A percentile compares a stretch with the other conserved stretches of the same genome.
phyloP scores from a whole-genome alignment of 2,329 filamentous ascomycete genomes.

The Sporothrix luriei region DNA sequence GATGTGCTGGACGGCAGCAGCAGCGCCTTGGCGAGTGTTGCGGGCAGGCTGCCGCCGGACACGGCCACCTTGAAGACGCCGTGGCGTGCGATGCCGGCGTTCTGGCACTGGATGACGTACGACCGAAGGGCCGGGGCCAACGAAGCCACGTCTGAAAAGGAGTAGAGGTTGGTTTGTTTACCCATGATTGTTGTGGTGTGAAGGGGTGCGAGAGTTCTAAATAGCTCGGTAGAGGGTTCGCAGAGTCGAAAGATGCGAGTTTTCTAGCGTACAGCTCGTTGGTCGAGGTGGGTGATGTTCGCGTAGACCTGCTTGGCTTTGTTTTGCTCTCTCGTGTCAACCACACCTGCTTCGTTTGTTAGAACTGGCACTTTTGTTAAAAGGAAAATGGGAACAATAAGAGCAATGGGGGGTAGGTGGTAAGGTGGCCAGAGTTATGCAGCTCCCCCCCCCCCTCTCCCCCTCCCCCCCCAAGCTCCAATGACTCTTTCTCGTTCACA shows the following conservation, averaged over 20 bases:
- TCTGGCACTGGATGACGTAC: conserved; percentile 82
- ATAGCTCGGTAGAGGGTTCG: background rate
- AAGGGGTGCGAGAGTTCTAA: background rate
- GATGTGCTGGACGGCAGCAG: conserved; percentile 53
- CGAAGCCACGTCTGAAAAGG: conserved; percentile 69
- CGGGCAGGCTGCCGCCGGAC: conserved; percentile 89
- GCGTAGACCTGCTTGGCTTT: background rate
- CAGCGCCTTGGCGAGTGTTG: conserved; percentile 82
- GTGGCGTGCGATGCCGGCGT: conserved; percentile 77
- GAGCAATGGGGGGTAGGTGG: background rate
- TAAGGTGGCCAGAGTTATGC: background rate
- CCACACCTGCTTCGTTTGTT: background rate
- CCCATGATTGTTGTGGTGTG: conserved; percentile 46
- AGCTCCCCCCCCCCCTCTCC: conserved; percentile 19
- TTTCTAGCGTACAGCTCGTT: conserved; percentile 1
- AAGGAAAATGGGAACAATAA: background rate
- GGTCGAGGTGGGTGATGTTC: background rate
- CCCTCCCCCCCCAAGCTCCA: conserved; percentile 12
- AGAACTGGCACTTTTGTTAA: background rate
- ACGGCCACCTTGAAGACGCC: conserved; percentile 86
- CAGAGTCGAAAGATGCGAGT: background rate
- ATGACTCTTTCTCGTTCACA: background rate
- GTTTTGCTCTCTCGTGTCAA: background rate
- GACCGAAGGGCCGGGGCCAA: conserved; percentile 77
- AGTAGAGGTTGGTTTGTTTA: conserved; percentile 73